phyloP scores from a whole-genome alignment of 768 basidiomycete genomes.

The Amanita pallidorosea region DNA sequence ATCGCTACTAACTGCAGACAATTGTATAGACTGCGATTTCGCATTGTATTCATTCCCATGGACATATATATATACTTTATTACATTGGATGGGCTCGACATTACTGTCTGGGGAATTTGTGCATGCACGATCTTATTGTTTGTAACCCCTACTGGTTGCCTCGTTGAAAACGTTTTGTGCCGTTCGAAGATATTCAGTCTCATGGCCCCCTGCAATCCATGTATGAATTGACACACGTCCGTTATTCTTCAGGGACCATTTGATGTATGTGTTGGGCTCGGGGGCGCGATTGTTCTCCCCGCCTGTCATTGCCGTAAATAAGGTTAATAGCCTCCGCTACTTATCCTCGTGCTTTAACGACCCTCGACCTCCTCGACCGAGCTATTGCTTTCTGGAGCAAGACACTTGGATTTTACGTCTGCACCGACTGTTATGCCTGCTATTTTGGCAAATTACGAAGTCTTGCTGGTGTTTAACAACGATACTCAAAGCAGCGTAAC shows the following conservation, averaged over 20 bases:
- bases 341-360: conserved; percentile 9
- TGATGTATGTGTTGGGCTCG: not conserved
- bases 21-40: not conserved
- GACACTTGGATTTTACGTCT: conserved; percentile 16
- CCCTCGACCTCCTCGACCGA: conserved; percentile 3
- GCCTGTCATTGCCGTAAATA: conserved; percentile 1
- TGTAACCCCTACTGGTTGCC: not conserved
- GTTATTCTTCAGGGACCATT: not conserved
- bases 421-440: conserved; percentile 38
- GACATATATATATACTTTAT: not conserved
- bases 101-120: not conserved
- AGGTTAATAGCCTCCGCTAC: conserved; percentile 2
- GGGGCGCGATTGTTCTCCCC: not conserved
- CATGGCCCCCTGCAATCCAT: no score
- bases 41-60: not conserved
- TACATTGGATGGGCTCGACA: not conserved
- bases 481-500: conserved; percentile 56
- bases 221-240: not conserved
- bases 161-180: not conserved
- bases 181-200: not conserved
- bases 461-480: conserved; percentile 60
- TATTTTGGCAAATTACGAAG: conserved; percentile 47
- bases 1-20: conserved; percentile 16
- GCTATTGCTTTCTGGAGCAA: conserved; percentile 2
- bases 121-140: not conserved